Percentiles rank a stretch among this genome's conserved stretches.
Evolutionary conservation across 2,329 filamentous ascomycete species (phyloP).

Genomic region (Xylariales sp.): DNA sequence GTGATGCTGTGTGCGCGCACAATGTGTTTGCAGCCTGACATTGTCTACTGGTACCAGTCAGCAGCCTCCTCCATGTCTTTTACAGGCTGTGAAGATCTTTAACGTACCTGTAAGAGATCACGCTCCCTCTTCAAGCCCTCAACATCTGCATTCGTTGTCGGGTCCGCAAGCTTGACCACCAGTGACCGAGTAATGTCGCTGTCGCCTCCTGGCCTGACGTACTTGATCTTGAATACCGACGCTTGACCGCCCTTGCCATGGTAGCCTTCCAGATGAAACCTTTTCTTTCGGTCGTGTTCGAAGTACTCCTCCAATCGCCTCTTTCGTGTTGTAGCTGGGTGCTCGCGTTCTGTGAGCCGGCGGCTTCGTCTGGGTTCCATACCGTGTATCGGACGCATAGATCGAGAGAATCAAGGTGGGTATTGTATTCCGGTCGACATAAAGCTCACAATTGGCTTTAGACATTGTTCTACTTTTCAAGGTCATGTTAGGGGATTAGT

Average conservation of each 20-base stretch:
- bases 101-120: slow-evolving; percentile 6
- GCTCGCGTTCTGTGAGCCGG: too few relatives aligned
- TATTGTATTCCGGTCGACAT: too few relatives aligned
- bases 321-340: too few relatives aligned
- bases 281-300: too few relatives aligned
- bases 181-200: not conserved
- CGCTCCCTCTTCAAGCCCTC: slow-evolving; percentile 6
- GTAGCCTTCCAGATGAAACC: slow-evolving; percentile 7
- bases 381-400: too few relatives aligned
- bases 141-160: slow-evolving; percentile 7
- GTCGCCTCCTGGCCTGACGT: not conserved
- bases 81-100: too few relatives aligned
- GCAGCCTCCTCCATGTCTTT: not conserved
- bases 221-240: slow-evolving; percentile 11
- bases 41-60: not conserved
- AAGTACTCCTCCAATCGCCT: too few relatives aligned
- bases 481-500: too few relatives aligned
- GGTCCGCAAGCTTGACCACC: slow-evolving; percentile 11
- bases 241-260: slow-evolving; percentile 10
- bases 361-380: too few relatives aligned
- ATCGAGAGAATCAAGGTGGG: too few relatives aligned
- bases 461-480: too few relatives aligned
- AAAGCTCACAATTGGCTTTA: too few relatives aligned
- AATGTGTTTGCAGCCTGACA: not conserved
- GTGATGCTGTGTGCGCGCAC: not conserved